These are phyloP conservation scores for Yarrowia yakushimensis DNA, from an alignment of 805 yeast species.

Conservation along the genomic window DNA sequence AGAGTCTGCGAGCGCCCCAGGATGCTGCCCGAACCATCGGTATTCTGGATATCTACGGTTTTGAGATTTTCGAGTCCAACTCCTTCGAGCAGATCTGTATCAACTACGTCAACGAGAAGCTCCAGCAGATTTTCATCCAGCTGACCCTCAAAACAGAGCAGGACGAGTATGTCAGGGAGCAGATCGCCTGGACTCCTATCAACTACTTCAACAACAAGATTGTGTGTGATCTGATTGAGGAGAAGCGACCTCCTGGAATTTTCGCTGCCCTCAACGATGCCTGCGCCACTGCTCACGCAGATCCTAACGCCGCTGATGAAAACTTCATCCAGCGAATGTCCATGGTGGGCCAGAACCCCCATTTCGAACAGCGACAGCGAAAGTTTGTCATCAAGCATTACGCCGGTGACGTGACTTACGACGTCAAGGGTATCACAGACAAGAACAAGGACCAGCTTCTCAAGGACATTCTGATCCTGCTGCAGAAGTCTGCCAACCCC, in stretches of 20 bases:
- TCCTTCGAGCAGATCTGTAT: constrained; percentile 94
- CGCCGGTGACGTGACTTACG: constrained; percentile 98
- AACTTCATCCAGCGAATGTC: constrained; percentile 89
- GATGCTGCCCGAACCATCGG: constrained; percentile 69
- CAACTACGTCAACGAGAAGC: constrained; percentile 91
- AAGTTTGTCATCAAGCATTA: constrained; percentile 92
- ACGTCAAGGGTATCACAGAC: constrained; percentile 85
- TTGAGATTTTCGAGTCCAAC: constrained; percentile 92
- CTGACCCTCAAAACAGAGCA: constrained; percentile 95
- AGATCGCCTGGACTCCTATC: constrained; percentile 96
- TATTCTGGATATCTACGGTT: constrained; percentile 91
- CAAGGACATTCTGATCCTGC: constrained; percentile 77
- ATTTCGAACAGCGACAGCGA: constrained; percentile 81
- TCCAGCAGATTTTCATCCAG: constrained; percentile 95
- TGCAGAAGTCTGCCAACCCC: constrained; percentile 64
- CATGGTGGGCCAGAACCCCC: constrained; percentile 74
- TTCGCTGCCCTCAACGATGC: constrained; percentile 97
- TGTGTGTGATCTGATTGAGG: constrained; percentile 94
- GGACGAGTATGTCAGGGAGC: constrained; percentile 93
- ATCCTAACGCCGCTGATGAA: constrained; percentile 93
- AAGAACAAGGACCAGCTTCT: constrained; percentile 93
- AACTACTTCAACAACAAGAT: constrained; percentile 93
- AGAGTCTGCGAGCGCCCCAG: constrained; percentile 58
- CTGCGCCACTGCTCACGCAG: constrained; percentile 97
- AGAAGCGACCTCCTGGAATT: constrained; percentile 90